phyloP scores from a whole-genome alignment of 306 rosid genomes.

The Fragaria nilgerrensis region DNA sequence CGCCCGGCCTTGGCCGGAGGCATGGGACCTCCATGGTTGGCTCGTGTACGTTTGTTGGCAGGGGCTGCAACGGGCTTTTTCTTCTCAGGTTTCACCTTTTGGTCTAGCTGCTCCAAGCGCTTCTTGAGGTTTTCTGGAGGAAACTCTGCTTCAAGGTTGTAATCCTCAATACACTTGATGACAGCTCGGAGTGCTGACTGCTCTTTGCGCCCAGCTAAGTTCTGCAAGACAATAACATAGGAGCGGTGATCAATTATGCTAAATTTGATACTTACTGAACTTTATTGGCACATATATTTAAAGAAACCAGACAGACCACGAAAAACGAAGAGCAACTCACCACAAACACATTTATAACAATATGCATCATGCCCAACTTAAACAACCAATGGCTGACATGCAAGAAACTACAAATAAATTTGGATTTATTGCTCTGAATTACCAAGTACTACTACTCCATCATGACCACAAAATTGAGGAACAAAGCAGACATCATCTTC shows the following conservation, averaged over 20 bases:
- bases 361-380: background rate
- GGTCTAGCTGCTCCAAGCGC: constrained; percentile 91
- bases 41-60: constrained; percentile 93
- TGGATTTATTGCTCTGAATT: background rate
- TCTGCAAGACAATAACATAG: constrained; percentile 48
- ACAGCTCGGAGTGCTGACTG: constrained; percentile 92
- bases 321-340: background rate
- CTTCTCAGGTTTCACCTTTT: constrained; percentile 85
- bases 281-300: background rate
- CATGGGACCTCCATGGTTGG: constrained; percentile 95
- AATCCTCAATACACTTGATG: constrained; percentile 93
- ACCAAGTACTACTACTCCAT: background rate
- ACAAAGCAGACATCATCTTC: background rate
- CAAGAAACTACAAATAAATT: background rate
- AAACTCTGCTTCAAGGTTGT: constrained; percentile 82
- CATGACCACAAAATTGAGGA: background rate
- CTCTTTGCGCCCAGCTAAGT: constrained; percentile 92
- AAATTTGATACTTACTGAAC: background rate
- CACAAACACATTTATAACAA: background rate
- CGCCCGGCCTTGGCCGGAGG: constrained; percentile 99
- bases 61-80: constrained; percentile 75
- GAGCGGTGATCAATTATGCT: constrained; percentile 12
- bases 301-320: background rate
- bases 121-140: constrained; percentile 92
- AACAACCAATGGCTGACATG: background rate